These are phyloP conservation scores for Nitzschia sp. DNA, from an alignment of 108 stramenopile species.

Conservation along the genomic window DNA sequence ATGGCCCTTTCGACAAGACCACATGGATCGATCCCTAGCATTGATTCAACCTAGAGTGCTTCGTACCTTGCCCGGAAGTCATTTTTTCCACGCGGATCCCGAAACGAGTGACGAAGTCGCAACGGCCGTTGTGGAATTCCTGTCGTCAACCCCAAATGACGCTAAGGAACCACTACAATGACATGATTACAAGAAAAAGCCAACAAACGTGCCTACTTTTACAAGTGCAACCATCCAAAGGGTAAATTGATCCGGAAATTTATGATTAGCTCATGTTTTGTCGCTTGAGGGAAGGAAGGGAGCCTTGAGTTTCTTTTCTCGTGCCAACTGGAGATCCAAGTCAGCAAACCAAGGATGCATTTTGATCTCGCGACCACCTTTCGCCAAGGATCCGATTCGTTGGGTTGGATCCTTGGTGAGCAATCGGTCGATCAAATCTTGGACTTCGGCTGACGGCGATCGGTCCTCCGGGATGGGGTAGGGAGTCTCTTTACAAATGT, in stretches of 20 bases:
- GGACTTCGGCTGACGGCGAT: conserved; percentile 18
- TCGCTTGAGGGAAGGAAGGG: conserved; percentile 91
- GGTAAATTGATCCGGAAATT: too few species aligned
- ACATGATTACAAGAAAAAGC: too few species aligned
- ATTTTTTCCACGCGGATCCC: conserved; percentile 87
- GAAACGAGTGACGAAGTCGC: conserved; percentile 55
- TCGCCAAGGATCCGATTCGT: conserved; percentile 47
- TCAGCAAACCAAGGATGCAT: conserved; percentile 27
- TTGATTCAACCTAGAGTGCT: conserved; percentile 42
- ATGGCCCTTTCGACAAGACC: conserved; percentile 57
- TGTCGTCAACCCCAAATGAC: too few species aligned
- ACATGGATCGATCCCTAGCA: conserved; percentile 28
- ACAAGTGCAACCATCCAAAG: too few species aligned
- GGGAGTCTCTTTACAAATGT: conserved; percentile 66
- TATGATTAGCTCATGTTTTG: too few species aligned
- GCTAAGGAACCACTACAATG: too few species aligned
- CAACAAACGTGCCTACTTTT: too few species aligned
- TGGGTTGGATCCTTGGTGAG: conserved; percentile 45
- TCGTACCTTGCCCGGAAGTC: conserved; percentile 61
- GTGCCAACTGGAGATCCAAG: conserved; percentile 57
- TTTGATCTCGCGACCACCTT: conserved; percentile 26
- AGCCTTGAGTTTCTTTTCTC: conserved; percentile 54
- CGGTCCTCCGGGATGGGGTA: conserved; percentile 39
- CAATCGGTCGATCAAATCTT: conserved; percentile 48
- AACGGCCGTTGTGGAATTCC: conserved; percentile 17